Evolutionary conservation across 2,329 filamentous ascomycete species (phyloP), one percentile per base, ranked within the genome.

Genomic region (Zasmidium cellare): DNA sequence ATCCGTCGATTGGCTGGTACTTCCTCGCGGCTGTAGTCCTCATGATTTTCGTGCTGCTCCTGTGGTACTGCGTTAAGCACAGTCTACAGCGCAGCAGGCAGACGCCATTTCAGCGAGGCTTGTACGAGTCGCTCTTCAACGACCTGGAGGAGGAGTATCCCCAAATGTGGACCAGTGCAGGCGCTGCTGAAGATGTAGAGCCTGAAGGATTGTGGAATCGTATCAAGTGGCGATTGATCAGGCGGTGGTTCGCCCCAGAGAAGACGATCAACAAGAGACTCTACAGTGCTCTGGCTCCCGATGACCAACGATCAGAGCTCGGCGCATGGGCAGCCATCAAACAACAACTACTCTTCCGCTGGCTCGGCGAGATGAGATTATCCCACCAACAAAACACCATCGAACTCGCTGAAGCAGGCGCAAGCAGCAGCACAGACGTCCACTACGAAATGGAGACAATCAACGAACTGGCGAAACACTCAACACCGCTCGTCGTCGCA

Each of bases 111-210:
- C 75, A 77, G 44, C 72, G 80, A 14, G 80, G 79, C 31, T 73
- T 81, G 20, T 83, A 82, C 65, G 80, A 83, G 63, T 68, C 74
- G 3, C 74, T 83, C 14, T 83, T 80, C 66, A 70, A 75, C 46
- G 75, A 81, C 12, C 73, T 83, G 22, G 74, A 79, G 3, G 72
- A 71, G n/a, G 60, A 69, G 2, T 75, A 81, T 54, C 78, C 81
- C 1, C 58, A 69, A 1, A 71, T 82, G 2, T 84, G 81, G 81
- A 77, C 77, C 0, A 72, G 77, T 0, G 66, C 69, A 12, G 81
- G 81, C 0, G 80, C 81, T 0, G 69, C 74, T 3, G 61, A 72
- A 0, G 71, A 74, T 28, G 65, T 82, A 22, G 66, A 73, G 9
- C 78, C 79, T 0, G 63, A 72, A 0, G 75, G 75, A 1, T 64